Evolutionary conservation across 208 protist genomes (phyloP), one percentile per base, ranked within the genome.

Genomic region (Crithidia mellificae): DNA sequence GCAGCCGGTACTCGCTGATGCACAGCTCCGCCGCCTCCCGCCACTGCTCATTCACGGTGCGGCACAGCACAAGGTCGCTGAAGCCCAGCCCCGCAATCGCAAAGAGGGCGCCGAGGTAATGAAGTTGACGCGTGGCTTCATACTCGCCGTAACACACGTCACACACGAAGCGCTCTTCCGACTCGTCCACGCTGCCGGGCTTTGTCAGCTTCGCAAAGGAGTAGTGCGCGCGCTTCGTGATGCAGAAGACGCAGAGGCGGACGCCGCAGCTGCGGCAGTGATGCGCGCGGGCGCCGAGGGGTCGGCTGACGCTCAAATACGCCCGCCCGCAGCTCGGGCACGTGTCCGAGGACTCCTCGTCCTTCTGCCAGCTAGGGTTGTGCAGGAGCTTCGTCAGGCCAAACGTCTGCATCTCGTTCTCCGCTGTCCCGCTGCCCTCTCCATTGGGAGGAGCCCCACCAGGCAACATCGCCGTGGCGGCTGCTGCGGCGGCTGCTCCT

Each of bases 251-350:
- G 62, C 87, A 93, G 38, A 89, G 76, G 2, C 81, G 84, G 17
- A 76, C 63, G 34, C 87, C 87, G 57, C 87, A 93, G 73, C 79
- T 78, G 19, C 87, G 84, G 52, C 87, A 93, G 69, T 93, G 82
- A 44, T 81, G 77, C 6, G 85, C 77, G 0, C 77, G 74, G 5
- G 79, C 77, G 15, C 76, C 68, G 32, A 80, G 51, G 50, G 67
- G 56, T 6, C 58, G 36, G 29, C 71, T 53, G 66, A 84, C 22
- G 55, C 69, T 76, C 22, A 68, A 49, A 54, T 88, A 89, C 9
- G n/a, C 2, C 24, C 68, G 70, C 0, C 68, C 68, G 38, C 85
- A 91, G 27, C 67, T 63, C 14, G 72, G 77, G 63, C 85, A 91
- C 38, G 47, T 24, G 64, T 77, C 68, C 7, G 55, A 68, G 8